Base-by-base conservation (phyloP, 2,329 filamentous ascomycete species). In the Akanthomyces dipterigenus region DNA sequence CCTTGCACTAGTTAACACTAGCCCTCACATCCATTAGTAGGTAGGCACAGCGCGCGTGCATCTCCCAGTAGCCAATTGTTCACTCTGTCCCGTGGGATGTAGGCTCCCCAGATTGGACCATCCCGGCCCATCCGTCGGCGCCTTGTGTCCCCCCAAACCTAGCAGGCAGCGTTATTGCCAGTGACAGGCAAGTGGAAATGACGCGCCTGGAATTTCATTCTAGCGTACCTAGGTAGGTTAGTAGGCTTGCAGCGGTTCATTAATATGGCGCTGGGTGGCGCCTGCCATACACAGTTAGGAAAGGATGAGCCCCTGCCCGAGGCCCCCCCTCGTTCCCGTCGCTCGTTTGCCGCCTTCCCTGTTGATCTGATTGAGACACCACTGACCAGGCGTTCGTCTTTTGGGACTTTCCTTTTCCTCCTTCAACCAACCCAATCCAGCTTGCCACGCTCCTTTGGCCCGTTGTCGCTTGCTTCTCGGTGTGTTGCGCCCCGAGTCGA, bases 381-480 rank as follows among this genome's bases (percentile, higher is more conserved):
- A n/a, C n/a, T n/a, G n/a, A n/a, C n/a, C 22, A 20, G 24, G 28
- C 50, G 34, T 38, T 31, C 16, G 50, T 11, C 16, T 18, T 49
- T 55, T 43, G 40, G 26, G 31, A 5, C 38, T 46, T 60, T 28
- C 38, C 22, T 55, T 42, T 55, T 61, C 31, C 24, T 61, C 45
- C 42, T 61, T 60, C 48, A 49, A 56, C 50, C 45, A 57, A 57
- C 34, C 46, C 53, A 62, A 20, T 38, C 28, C 24, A 22, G 14
- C 60, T 59, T 55, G 46, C 54, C 49, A 59, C 46, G 18, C 43
- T 60, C 26, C 40, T 31, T 58, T 54, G 36, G 60, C 22, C 24
- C 36, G 49, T 62, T 31, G 22, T 28, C 34, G 18, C 49, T 26
- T 57, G 75, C 72, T 65, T 75, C 38, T 20, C n/a, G 31, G 38